Base-by-base conservation (phyloP, 257 asterid species). In the Echites panduratus region DNA sequence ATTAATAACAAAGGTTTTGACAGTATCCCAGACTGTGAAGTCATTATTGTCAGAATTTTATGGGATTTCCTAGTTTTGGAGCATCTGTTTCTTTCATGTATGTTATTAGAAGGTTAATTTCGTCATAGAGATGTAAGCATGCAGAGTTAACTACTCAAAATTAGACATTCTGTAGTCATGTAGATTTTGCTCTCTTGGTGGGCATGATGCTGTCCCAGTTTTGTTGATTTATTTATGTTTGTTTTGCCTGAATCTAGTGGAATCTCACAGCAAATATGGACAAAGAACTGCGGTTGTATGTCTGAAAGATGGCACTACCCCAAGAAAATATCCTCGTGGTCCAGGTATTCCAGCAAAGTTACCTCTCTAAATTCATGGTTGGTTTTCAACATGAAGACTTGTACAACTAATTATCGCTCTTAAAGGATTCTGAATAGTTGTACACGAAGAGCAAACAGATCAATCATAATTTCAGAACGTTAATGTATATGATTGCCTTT, bases 241-340 rank as follows among this genome's bases (percentile, higher is more conserved):
- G 54, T 45, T 77, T 74, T 70, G 76, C 69, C 74, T 82, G 26
- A 72, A 78, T 84, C 68, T 87, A 89, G 96, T 94, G 85, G 94
- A 91, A 75, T 94, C 99, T 45, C 95, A 83, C 79, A 91, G 97
- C 84, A 88, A 86, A 79, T 76, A 84, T 77, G 97, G 97, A 76
- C 97, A 87, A 83, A 85, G 99, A 87, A 94, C 96, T 19, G 96
- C 91, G 56, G 74, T 94, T 40, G 66, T 94, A 74, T 94, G 97
- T 66, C 84, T 78, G 58, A 94, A 94, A 87, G 88, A 80, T 54
- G 57, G 84, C 70, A 77, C 85, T n/a, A 94, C 96, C 74, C 97
- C 99, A 11, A 88, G 79, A 79, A 94, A 81, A 80, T 94, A 91
- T 84, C 97, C 97, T 69, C 93, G 96, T 24, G 81, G 75, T 56